These are phyloP conservation scores for Stagonosporopsis chrysanthemi DNA, from an alignment of 2,329 filamentous ascomycete genomes.

Conservation along the genomic window DNA sequence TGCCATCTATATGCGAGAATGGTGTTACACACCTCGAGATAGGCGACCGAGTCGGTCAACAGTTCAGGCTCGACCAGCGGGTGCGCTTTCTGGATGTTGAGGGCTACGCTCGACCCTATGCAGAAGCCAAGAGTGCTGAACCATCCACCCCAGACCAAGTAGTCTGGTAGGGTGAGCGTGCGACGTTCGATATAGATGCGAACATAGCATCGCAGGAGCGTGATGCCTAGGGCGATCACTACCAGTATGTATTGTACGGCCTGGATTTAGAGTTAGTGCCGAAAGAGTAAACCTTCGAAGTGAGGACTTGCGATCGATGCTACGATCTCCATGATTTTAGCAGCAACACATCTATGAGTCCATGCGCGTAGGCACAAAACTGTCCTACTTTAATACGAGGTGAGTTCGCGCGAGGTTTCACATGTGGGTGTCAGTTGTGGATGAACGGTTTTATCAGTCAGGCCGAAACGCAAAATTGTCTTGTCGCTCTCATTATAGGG, in stretches of 20 bases:
- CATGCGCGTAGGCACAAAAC: constrained; percentile 4
- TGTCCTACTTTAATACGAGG: background rate
- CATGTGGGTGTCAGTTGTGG: background rate
- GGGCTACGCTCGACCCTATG: constrained; percentile 25
- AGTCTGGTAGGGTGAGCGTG: constrained; percentile 26
- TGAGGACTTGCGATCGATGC: constrained; percentile 16
- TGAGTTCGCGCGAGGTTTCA: background rate
- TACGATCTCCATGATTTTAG: constrained; percentile 16
- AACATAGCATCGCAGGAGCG: constrained; percentile 28
- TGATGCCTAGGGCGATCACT: constrained; percentile 24
- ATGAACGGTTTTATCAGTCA: background rate
- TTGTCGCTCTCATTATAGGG: background rate
- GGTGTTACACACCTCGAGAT: constrained; percentile 20
- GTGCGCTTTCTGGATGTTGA: constrained; percentile 26
- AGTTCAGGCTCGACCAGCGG: constrained; percentile 26
- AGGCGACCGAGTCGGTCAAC: constrained; percentile 26
- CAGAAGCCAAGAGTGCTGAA: constrained; percentile 29
- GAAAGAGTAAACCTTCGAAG: background rate
- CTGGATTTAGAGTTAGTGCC: constrained; percentile 13
- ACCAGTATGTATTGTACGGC: constrained; percentile 26
- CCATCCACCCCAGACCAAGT: constrained; percentile 33
- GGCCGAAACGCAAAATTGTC: background rate
- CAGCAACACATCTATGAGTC: background rate
- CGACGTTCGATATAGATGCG: constrained; percentile 25
- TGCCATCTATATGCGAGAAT: background rate